Conservation (phyloP, 768 basidiomycete genomes). For the Lactarius quietus region DNA sequence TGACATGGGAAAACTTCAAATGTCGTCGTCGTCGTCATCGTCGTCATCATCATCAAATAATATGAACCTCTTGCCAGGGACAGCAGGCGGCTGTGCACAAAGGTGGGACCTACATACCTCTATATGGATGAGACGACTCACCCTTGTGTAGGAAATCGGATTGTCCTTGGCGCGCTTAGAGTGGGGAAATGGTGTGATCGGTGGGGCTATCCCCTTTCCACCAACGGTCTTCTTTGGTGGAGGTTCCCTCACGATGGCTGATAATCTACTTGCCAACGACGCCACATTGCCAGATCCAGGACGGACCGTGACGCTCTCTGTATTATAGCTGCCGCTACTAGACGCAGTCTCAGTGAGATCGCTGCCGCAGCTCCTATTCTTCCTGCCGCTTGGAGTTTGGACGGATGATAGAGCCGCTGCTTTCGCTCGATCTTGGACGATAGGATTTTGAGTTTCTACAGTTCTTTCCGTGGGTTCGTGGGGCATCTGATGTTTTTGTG, state of each 20-base stretch:
- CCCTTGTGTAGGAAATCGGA: not conserved
- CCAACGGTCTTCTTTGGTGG: not conserved
- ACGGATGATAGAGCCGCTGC: not conserved
- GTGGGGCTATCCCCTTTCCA: slow-evolving; percentile 6
- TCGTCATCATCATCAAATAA: slow-evolving; percentile 32
- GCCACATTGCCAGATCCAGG: not conserved
- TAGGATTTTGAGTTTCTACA: not conserved
- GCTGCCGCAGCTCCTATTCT: not conserved
- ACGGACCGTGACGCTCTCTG: not conserved
- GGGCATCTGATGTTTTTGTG: not conserved
- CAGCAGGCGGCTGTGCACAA: slow-evolving; percentile 7
- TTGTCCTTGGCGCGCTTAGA: not conserved
- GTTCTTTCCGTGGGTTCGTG: not conserved
- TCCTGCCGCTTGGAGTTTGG: slow-evolving; percentile 11
- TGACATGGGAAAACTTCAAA: slow-evolving; percentile 13
- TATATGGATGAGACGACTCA: slow-evolving; percentile 11
- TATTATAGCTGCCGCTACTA: not conserved
- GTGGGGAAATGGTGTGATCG: not conserved
- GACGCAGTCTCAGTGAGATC: not conserved
- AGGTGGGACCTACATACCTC: not conserved
- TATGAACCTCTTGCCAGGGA: slow-evolving; percentile 32
- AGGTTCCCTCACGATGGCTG: not conserved
- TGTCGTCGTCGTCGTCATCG: slow-evolving; percentile 27
- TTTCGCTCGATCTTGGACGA: not conserved
- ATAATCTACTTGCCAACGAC: not conserved